Conservation (phyloP, 495 filamentous ascomycete species). For the Neurospora cerealis region DNA sequence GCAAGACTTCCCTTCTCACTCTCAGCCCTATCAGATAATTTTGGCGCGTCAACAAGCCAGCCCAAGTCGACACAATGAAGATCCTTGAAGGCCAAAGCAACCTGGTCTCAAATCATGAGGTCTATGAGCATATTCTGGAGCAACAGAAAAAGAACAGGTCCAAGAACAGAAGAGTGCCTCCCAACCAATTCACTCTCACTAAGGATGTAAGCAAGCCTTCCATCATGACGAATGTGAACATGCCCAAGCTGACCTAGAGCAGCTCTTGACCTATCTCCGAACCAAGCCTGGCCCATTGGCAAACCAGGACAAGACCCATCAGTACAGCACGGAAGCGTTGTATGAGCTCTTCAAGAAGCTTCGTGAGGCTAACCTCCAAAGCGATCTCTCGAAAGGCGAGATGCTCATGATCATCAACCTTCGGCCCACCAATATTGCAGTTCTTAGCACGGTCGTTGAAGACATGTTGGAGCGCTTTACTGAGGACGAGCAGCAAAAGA, state of each 20-base stretch:
- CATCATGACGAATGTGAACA: slow-evolving; percentile 1
- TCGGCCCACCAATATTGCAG: slow-evolving; percentile 24
- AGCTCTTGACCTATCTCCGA: slow-evolving; percentile 32
- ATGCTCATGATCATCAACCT: slow-evolving; percentile 36
- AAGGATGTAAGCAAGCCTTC: slow-evolving; percentile 11
- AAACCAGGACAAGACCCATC: slow-evolving; percentile 29
- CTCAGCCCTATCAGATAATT: neutral
- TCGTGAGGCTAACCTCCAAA: slow-evolving; percentile 16
- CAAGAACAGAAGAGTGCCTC: slow-evolving; percentile 29
- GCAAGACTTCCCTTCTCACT: neutral
- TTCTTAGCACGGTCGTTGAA: slow-evolving; percentile 33
- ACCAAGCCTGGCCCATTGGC: slow-evolving; percentile 31
- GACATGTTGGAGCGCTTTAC: slow-evolving; percentile 35
- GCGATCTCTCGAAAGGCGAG: slow-evolving; percentile 37
- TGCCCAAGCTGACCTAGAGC: neutral
- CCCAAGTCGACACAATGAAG: slow-evolving; percentile 29
- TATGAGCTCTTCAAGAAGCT: slow-evolving; percentile 27
- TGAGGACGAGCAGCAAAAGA: slow-evolving; percentile 31
- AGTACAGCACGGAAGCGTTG: slow-evolving; percentile 23
- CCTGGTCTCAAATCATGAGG: slow-evolving; percentile 39
- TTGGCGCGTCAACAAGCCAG: neutral
- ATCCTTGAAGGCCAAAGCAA: slow-evolving; percentile 37
- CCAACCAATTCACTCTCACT: slow-evolving; percentile 18
- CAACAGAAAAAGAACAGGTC: slow-evolving; percentile 26
- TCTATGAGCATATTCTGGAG: slow-evolving; percentile 36